These are phyloP conservation scores for Aspergillus coremiiformis DNA, from an alignment of 495 filamentous ascomycete genomes.

Conservation along the genomic window DNA sequence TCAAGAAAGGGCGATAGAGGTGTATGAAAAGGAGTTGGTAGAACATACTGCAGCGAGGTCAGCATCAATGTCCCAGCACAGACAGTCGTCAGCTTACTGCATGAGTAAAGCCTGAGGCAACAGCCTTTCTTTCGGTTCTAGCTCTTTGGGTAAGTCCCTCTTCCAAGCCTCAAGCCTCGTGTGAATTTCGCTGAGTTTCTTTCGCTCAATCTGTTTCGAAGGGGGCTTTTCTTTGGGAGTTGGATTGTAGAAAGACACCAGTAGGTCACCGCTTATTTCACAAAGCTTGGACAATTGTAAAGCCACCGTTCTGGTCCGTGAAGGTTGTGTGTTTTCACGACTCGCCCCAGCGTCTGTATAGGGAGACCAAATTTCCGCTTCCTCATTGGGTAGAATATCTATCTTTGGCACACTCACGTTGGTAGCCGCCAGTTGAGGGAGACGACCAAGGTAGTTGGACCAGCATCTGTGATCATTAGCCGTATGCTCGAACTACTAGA, in stretches of 20 bases:
- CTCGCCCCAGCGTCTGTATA: conserved; percentile 78
- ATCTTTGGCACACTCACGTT: conserved; percentile 79
- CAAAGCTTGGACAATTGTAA: conserved; percentile 76
- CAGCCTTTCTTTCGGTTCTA: conserved; percentile 84
- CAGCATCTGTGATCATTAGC: conserved; percentile 57
- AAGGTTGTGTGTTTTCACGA: conserved; percentile 64
- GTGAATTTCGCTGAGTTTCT: conserved; percentile 87
- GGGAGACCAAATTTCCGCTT: conserved; percentile 76
- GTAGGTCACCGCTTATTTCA: conserved; percentile 87
- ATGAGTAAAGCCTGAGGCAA: conserved; percentile 84
- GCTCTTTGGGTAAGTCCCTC: conserved; percentile 73
- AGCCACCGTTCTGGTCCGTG: conserved; percentile 74
- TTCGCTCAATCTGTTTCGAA: conserved; percentile 74
- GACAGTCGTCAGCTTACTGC: conserved; percentile 60
- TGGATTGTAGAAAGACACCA: conserved; percentile 87
- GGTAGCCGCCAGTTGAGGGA: conserved; percentile 74
- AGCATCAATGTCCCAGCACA: conserved; percentile 16
- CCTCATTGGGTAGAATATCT: conserved; percentile 86
- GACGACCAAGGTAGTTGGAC: conserved; percentile 93
- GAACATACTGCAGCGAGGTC: conserved; percentile 67
- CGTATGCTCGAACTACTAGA: neutral
- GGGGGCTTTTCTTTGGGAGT: conserved; percentile 48
- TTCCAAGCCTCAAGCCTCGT: conserved; percentile 88
- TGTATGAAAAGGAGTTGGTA: conserved; percentile 95
- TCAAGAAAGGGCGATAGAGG: conserved; percentile 92